phyloP scores from a whole-genome alignment of 169 alveolate species.

The Eimeria maxima region DNA sequence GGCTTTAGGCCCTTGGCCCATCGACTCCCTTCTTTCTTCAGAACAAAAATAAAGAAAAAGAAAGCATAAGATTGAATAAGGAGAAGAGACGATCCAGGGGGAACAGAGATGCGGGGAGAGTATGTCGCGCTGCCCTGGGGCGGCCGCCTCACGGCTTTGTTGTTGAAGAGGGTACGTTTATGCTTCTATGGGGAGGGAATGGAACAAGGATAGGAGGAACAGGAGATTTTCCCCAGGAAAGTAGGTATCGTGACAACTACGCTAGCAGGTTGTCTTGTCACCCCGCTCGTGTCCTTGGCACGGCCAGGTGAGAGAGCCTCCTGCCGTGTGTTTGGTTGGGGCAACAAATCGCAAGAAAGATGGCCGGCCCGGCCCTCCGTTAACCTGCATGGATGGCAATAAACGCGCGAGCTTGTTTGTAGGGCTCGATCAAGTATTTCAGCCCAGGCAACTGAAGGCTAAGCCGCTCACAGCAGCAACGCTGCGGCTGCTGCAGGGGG shows the following conservation, averaged over 20 bases:
- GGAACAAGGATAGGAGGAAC: slow-evolving; percentile 26
- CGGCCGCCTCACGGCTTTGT: slow-evolving; percentile 66
- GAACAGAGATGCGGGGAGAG: slow-evolving; percentile 64
- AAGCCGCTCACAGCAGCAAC: slow-evolving; percentile 47
- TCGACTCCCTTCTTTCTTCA: slow-evolving; percentile 20
- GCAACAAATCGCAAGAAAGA: slow-evolving; percentile 30
- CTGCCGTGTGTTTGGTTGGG: slow-evolving; percentile 16
- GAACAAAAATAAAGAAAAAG: slow-evolving; percentile 39
- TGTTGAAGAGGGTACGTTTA: slow-evolving; percentile 5
- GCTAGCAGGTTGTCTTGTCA: slow-evolving; percentile 39
- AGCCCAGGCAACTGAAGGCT: slow-evolving; percentile 24
- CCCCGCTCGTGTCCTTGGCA: slow-evolving; percentile 68
- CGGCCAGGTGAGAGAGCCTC: slow-evolving; percentile 67
- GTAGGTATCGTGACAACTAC: slow-evolving; percentile 2
- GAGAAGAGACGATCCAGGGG: slow-evolving; percentile 47
- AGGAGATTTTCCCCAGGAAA: slow-evolving; percentile 47
- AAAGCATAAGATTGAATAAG: slow-evolving; percentile 4
- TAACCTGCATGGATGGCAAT: slow-evolving; percentile 26
- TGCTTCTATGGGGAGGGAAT: slow-evolving; percentile 2
- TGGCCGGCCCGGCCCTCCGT: slow-evolving; percentile 69
- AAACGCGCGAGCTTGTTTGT: slow-evolving; percentile 11
- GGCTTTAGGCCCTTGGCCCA: slow-evolving; percentile 42
- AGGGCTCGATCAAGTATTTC: slow-evolving; percentile 38
- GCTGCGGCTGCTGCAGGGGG: slow-evolving; percentile 69
- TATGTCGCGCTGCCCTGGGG: slow-evolving; percentile 68